phyloP scores from a whole-genome alignment of 2,329 filamentous ascomycete genomes.

The Ascomycota sp. region DNA sequence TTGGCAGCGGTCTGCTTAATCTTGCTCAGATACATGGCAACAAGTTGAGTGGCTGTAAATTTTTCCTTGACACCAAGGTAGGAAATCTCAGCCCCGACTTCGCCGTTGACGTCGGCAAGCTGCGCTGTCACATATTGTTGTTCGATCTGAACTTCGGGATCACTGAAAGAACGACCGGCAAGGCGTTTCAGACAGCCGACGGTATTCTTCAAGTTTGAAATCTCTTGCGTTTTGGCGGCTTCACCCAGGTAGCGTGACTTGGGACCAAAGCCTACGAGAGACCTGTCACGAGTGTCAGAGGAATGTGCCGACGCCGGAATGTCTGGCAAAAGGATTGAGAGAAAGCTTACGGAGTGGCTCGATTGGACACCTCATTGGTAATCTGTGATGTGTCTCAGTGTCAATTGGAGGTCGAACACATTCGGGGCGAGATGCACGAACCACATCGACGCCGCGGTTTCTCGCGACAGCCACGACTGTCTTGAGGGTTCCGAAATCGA shows the following conservation, averaged over 20 bases:
- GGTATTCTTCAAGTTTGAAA: conserved; percentile 98
- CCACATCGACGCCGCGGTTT: conserved; percentile 97
- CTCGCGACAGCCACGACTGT: conserved; percentile 92
- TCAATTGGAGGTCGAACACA: no score
- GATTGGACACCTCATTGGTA: conserved; percentile 97
- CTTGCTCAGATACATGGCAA: conserved; percentile 89
- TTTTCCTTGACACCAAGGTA: conserved; percentile 88
- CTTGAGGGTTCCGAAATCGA: conserved; percentile 91
- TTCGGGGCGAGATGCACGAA: conserved; percentile 28
- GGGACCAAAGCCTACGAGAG: conserved; percentile 83
- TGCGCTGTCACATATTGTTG: conserved; percentile 72
- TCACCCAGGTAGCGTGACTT: conserved; percentile 89
- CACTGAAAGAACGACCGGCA: conserved; percentile 62
- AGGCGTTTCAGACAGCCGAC: conserved; percentile 82
- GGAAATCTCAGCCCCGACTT: conserved; percentile 80
- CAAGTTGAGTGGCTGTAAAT: conserved; percentile 83
- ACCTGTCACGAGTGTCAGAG: conserved; percentile 24
- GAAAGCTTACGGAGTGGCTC: conserved; percentile 55
- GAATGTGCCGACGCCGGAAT: neutral
- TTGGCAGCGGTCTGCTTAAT: conserved; percentile 68
- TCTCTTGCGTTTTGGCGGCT: conserved; percentile 92
- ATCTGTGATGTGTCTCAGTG: conserved; percentile 33
- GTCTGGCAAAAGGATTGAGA: neutral
- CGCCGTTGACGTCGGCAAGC: conserved; percentile 75
- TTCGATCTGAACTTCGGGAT: conserved; percentile 84